Conservation (phyloP, 129 eudicot genomes). For the Lactuca sativa region DNA sequence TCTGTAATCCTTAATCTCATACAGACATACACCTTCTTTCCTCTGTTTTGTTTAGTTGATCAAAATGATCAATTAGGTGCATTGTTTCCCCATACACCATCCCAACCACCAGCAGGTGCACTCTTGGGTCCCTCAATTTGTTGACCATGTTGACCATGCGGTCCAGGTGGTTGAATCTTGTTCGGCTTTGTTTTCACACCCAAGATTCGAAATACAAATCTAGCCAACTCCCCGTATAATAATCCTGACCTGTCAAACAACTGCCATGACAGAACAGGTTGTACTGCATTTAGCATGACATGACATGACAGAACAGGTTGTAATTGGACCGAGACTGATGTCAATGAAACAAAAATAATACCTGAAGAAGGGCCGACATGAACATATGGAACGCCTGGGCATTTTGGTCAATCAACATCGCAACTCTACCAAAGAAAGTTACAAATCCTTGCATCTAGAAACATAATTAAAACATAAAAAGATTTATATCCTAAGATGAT, state of each 20-base stretch:
- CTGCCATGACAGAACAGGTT: slow-evolving; percentile 37
- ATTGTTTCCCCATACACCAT: slow-evolving; percentile 78
- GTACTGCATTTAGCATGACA: too few relatives aligned
- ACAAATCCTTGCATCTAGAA: slow-evolving; percentile 87
- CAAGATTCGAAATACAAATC: slow-evolving; percentile 74
- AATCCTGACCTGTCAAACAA: slow-evolving; percentile 84
- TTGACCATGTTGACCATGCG: slow-evolving; percentile 56
- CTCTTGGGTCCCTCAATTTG: slow-evolving; percentile 77
- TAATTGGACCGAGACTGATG: too few relatives aligned
- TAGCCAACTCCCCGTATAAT: slow-evolving; percentile 82
- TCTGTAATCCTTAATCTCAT: slow-evolving; percentile 19
- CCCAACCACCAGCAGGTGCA: slow-evolving; percentile 81
- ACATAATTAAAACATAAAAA: neutral
- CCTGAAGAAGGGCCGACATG: slow-evolving; percentile 94
- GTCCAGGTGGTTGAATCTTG: slow-evolving; percentile 59
- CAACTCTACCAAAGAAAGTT: slow-evolving; percentile 77
- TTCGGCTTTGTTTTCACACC: slow-evolving; percentile 69
- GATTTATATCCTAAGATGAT: neutral
- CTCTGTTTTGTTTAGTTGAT: slow-evolving; percentile 1
- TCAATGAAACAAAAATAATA: slow-evolving; percentile 13
- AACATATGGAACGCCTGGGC: slow-evolving; percentile 93
- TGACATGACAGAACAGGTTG: too few relatives aligned
- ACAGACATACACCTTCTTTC: slow-evolving; percentile 15
- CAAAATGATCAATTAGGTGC: slow-evolving; percentile 1
- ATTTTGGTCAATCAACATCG: slow-evolving; percentile 83